Base-by-base conservation (phyloP, 129 eudicot genomes). In the Escallonia herrerae region DNA sequence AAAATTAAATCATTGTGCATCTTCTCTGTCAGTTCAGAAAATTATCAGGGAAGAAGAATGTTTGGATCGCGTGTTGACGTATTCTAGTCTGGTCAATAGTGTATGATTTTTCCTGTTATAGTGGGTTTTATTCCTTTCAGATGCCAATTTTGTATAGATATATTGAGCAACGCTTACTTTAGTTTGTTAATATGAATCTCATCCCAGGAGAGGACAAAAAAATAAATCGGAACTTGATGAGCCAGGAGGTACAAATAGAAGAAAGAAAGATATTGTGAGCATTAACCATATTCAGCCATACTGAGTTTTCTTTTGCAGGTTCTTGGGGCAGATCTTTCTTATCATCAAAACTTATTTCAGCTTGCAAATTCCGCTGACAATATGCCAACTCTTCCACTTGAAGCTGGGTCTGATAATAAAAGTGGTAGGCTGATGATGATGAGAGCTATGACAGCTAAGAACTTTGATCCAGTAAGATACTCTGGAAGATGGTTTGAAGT, bases 401-500 rank as follows among this genome's bases (percentile, higher is more conserved):
- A 88, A 3, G 80, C 69, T 58, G 71, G 42, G 11, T 62, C 87
- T 59, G 66, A 64, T 6, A 73, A 54, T 10, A 63, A 40, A 68
- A 68, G 53, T 54, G 83, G 76, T 69, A 87, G 58, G 81, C 12
- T 83, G 70, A 78, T 90, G 95, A 82, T 81, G 95, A 87, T 83
- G 86, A 77, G 81, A 79, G 97, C 86, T 45, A 91, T 91, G 96
- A 79, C 95, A 57, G 70, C 90, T 38, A 85, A 84, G 61, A 76
- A 87, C 67, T 91, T 91, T 38, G 97, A 91, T 70, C 97, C 97
- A 5, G 77, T 82, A 61, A 83, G 95, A 83, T 91, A 91, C 60
- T 61, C 97, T 51, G 97, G 97, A 52, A 85, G 96, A 76, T 91
- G 97, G 97, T 91, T 76, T 50, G 97, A 91, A 82, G 97, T 91